Base-by-base conservation (phyloP, 148 eudicot species). In the Rhododendron vialii region DNA sequence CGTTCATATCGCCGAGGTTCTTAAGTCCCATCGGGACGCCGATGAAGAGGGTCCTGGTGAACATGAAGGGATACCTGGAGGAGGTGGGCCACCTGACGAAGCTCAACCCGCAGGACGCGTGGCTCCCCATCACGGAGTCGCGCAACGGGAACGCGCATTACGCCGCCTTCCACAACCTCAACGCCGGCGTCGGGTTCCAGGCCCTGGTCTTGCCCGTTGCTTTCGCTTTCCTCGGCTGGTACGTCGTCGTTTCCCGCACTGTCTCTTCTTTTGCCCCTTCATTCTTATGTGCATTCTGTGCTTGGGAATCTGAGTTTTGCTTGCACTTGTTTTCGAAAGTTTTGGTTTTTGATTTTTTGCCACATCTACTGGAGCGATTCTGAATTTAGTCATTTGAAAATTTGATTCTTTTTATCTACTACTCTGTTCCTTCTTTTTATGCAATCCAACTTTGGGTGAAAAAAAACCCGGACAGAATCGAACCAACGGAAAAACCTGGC, bases 121-220 rank as follows among this genome's bases (percentile, higher is more conserved):
- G 99, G 99, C 95, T 97, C 69, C 98, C 99, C 7, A 97, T 97
- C 15, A 97, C 99, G 24, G 99, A 97, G 85, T 95, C 98, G 24
- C 87, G 99, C 4, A 97, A 97, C 81, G 99, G 99, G 4, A 97
- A 97, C 84, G 98, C 99, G 2, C 95, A 97, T 82, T 97, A 97
- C 81, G 98, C 99, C 41, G 96, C 99, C 2, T 97, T 97, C 89
- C 99, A 97, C 85, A 97, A 94, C 28, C 92, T 97, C 26, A 97
- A 95, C 87, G 99, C 99, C 65, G 99, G 99, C 75, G 89, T 97
- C 82, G 99, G 99, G 0, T 97, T 97, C 51, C 99, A 97, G 82
- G 99, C 98, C 51, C 86, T 97, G 82, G 84, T 97, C 67, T 92
- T 97, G 57, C 99, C 99, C 65, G 98, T 97, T 84, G 99, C 99